Evolutionary conservation across 73 alveolate genomes (phyloP).

Genomic region (Tetrahymena thermophila): DNA sequence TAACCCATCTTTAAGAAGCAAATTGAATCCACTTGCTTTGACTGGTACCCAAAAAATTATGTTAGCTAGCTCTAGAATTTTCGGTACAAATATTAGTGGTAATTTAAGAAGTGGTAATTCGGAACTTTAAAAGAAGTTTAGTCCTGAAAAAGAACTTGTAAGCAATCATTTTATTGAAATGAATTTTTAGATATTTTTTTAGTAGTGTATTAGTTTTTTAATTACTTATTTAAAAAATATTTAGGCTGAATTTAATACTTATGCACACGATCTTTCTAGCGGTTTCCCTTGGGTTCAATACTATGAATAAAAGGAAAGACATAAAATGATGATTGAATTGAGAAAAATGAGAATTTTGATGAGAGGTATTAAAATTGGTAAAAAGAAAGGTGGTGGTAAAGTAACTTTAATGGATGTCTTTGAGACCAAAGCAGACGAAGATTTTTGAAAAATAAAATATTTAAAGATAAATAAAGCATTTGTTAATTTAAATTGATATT

Average conservation of each 20-base stretch:
- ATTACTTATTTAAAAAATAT: neutral
- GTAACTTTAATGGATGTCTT: constrained; percentile 44
- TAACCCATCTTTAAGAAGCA: constrained; percentile 15
- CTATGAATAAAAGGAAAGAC: constrained; percentile 13
- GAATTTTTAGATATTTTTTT: neutral
- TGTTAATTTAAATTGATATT: neutral
- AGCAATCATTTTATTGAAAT: neutral
- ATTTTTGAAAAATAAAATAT: neutral
- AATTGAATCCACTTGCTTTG: constrained; percentile 6
- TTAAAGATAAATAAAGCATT: neutral
- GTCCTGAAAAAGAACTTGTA: neutral
- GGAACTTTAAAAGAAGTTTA: neutral
- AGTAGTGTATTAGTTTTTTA: constrained; percentile 8
- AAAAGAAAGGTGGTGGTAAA: constrained; percentile 43
- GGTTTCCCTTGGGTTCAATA: constrained; percentile 45
- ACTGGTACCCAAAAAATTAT: constrained; percentile 45
- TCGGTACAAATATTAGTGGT: constrained; percentile 60
- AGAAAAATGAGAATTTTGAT: constrained; percentile 49
- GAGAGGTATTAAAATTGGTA: constrained; percentile 68
- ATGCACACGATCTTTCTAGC: constrained; percentile 10
- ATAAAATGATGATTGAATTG: constrained; percentile 24
- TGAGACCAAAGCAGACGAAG: constrained; percentile 23
- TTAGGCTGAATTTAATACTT: constrained; percentile 12
- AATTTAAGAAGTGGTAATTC: constrained; percentile 35
- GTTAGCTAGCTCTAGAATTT: constrained; percentile 57